Conservation (phyloP, 805 yeast species). For the Cyberlindnera xylosilytica region DNA sequence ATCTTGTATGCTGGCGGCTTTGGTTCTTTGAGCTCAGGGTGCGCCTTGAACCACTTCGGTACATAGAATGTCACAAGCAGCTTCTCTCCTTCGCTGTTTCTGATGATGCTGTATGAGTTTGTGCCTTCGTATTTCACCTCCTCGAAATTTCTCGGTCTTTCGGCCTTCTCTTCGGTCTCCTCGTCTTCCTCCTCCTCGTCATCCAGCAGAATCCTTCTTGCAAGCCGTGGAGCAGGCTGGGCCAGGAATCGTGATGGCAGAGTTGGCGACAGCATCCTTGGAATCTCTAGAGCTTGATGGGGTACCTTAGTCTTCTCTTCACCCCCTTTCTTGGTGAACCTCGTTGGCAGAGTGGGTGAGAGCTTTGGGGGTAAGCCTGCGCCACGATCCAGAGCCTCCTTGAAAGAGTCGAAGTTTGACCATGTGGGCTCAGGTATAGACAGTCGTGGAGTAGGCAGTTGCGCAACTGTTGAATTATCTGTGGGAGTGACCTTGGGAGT, state of each 20-base stretch:
- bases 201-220: neutral
- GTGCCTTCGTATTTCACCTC: too few species aligned
- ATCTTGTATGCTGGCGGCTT: constrained; percentile 5
- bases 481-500: neutral
- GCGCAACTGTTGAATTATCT: neutral
- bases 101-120: constrained; percentile 10
- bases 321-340: neutral
- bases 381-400: neutral
- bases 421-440: neutral
- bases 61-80: constrained; percentile 15
- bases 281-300: constrained; percentile 4
- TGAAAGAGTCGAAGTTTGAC: neutral
- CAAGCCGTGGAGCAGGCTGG: constrained; percentile 6
- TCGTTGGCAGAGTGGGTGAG: neutral
- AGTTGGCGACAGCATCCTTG: constrained; percentile 23
- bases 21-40: constrained; percentile 3
- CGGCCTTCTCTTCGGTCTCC: too few species aligned
- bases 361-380: neutral
- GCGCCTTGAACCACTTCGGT: constrained; percentile 14
- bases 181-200: neutral
- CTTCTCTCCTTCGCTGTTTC: neutral
- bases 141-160: too few species aligned
- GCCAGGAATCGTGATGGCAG: constrained; percentile 14
- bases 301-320: neutral
- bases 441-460: neutral